Evolutionary conservation across 805 yeast genomes (phyloP), one percentile per base, ranked within the genome.

Genomic region (Zygosaccharomyces siamensis): DNA sequence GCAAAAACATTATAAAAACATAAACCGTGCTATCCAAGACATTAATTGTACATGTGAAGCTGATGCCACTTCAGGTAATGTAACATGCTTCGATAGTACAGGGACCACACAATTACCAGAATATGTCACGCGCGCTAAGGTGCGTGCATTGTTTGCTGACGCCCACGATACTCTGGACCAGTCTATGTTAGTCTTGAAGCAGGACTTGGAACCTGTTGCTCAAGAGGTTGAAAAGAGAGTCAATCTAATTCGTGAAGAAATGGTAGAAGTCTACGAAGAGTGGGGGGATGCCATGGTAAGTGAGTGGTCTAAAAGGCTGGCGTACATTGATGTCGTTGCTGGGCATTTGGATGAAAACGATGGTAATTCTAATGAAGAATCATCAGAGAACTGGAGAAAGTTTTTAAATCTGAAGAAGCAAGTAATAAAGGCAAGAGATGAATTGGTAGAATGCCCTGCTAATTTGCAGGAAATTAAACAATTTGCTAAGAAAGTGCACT

Each of bases 201-300:
- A 51, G 2, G 59, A 65, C 21, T 58, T 76, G 44, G 54, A 59
- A 10, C 47, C 59, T 5, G 54, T 64, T 10, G 64, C 72, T 37
- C 54, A 63, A 20, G 58, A 57, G 4, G 66, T 72, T 21, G 69
- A 74, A 37, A 57, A 64, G 3, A 66, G 63, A 5, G 67, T 72
- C 8, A 68, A 72, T 26, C 58, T 60, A 1, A 64, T 72, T 30
- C 73, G 78, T 58, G 61, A 68, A 18, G 62, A 69, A 18, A 75
- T 83, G 32, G 73, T 84, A 46, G 90, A 86, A 53, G 75, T 83
- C 0, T 76, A 82, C 61, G 90, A 85, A 63, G 85, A 85, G 52
- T 86, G 85, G 72, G 81, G 84, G 5, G 89, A 84, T 47, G 76
- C 80, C 5, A 74, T 86, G 26, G 73, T 84, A 47, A 74, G 70